Evolutionary conservation across 2,329 filamentous ascomycete species (phyloP), one percentile per base, ranked within the genome.

Genomic region (Samsoniella hepiali): DNA sequence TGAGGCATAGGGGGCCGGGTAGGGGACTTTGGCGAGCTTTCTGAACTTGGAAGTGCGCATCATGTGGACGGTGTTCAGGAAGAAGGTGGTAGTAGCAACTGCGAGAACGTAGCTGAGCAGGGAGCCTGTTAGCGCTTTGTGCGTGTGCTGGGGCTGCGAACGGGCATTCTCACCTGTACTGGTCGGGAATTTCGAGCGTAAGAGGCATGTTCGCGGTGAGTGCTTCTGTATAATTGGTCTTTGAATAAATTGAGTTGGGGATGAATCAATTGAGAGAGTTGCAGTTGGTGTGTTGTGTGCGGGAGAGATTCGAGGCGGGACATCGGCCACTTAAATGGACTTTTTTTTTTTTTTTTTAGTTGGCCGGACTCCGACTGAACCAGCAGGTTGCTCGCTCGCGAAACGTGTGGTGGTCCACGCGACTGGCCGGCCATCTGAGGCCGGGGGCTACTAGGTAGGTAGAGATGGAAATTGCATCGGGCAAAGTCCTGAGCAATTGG

Each of bases 31-130:
- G 68, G 82, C 81, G 29, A 75, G 74, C 70, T 79, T 84, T 73
- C 87, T 85, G 66, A 77, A 77, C 13, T 68, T 70, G 64, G 72
- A 74, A 11, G 83, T 84, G 61, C 83, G 76, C 44, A 78, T 0
- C 53, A 69, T 66, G 73, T 89, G 86, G 65, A 82, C 74, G 17
- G 73, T 72, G 77, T 85, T 86, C 73, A 89, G 71, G 72, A 89
- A 78, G 74, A 86, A 80, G 68, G 82, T 83, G 17, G 82, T 79
- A 27, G 82, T 77, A 63, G 85, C 85, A 53, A 79, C 82, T 59
- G 81, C 78, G 61, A 90, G 79, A 70, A 89, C 85, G 72, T 86
- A 86, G 77, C 87, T 89, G 66, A 40, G 27, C 17, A n/a, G 56
- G 32, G 34, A 17, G 38, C 17, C n/a, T 53, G 58, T 61, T 31